Percentiles rank a stretch among this genome's conserved stretches.
phyloP scores from a whole-genome alignment of 371 early-diverging fungal genomes.

The Polyrhizophydium stewartii region DNA sequence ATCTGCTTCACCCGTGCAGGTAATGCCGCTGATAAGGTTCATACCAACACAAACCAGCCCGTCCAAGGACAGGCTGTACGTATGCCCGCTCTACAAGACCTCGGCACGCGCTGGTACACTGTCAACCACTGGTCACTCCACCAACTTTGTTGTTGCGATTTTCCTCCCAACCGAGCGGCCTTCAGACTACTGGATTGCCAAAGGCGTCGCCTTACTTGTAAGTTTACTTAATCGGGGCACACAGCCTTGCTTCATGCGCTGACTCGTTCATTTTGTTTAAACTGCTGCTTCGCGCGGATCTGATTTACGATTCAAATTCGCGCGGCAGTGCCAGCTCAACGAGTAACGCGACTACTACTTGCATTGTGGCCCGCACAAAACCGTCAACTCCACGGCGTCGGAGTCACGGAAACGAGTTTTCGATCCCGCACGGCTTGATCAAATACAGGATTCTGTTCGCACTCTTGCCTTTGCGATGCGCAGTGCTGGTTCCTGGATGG shows the following conservation, averaged over 20 bases:
- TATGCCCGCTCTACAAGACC: constrained; percentile 54
- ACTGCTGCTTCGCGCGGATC: too few relatives aligned
- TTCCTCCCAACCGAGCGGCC: constrained; percentile 39
- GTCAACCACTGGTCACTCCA: constrained; percentile 54
- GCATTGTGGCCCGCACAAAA: not conserved
- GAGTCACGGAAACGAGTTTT: not conserved
- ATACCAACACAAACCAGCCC: constrained; percentile 37
- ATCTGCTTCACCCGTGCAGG: constrained; percentile 16
- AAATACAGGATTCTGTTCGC: too few relatives aligned
- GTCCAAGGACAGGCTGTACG: constrained; percentile 27
- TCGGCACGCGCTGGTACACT: constrained; percentile 50
- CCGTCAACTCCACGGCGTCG: not conserved
- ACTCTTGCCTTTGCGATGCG: too few relatives aligned
- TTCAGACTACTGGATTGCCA: constrained; percentile 49
- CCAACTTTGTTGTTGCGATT: constrained; percentile 47
- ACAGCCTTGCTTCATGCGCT: not conserved
- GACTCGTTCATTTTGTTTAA: not conserved
- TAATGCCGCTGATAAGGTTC: constrained; percentile 51
- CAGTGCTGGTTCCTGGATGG: too few relatives aligned
- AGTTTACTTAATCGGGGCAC: not conserved
- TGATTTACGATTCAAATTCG: too few relatives aligned
- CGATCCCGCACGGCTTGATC: not conserved
- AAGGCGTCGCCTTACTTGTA: constrained; percentile 48
- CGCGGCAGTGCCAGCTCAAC: constrained; percentile 6
- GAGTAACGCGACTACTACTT: too few relatives aligned